Conservation (phyloP, 805 yeast genomes). For the Wickerhamomyces kurtzmanii region DNA sequence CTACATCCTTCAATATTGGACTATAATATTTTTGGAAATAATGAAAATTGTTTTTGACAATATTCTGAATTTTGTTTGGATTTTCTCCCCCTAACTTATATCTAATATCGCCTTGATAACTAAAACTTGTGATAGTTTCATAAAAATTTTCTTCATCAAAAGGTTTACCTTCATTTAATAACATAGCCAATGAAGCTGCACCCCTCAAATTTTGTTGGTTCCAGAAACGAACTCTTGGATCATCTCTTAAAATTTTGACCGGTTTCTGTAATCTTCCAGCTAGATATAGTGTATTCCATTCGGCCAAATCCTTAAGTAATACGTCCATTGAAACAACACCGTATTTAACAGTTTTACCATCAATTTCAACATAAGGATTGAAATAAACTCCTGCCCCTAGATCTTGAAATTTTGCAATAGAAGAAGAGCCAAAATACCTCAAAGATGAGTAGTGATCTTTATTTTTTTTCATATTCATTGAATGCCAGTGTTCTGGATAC, state of each 20-base stretch:
- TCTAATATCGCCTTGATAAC: conserved; percentile 88
- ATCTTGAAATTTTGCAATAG: conserved; percentile 49
- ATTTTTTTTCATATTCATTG: conserved; percentile 52
- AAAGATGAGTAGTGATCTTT: conserved; percentile 74
- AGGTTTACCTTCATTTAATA: conserved; percentile 19
- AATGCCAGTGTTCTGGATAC: conserved; percentile 69
- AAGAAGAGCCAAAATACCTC: conserved; percentile 46
- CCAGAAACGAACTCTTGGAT: conserved; percentile 50
- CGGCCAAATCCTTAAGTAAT: conserved; percentile 57
- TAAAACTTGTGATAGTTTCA: conserved; percentile 65
- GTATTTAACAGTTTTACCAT: conserved; percentile 60
- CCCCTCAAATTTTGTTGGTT: conserved; percentile 71
- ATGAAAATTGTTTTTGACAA: conserved; percentile 66
- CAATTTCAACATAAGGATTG: conserved; percentile 75
- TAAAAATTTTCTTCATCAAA: conserved; percentile 62
- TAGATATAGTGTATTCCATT: conserved; percentile 79
- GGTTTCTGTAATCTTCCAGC: conserved; percentile 96
- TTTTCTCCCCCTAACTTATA: conserved; percentile 84
- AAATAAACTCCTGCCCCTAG: conserved; percentile 88
- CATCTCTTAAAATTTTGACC: conserved; percentile 63
- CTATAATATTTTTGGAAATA: conserved; percentile 64
- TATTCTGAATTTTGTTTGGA: conserved; percentile 79
- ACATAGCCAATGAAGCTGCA: conserved; percentile 56
- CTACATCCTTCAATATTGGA: conserved; percentile 39
- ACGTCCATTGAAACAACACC: conserved; percentile 68